Percentiles rank a stretch among this genome's conserved stretches.
phyloP scores from a whole-genome alignment of 768 basidiomycete genomes.

The Russula sp. region DNA sequence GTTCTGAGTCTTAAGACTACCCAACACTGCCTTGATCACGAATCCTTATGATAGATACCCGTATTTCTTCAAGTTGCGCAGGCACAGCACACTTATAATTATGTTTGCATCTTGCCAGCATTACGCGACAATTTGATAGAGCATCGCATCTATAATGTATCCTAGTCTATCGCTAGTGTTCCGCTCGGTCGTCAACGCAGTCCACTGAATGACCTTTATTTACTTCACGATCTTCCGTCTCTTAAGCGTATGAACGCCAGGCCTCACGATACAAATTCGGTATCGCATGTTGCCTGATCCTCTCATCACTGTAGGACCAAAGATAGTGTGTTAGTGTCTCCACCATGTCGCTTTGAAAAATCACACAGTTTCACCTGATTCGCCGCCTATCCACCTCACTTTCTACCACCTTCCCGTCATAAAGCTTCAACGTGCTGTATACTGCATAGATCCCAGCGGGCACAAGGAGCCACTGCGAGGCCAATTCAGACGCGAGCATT shows the following conservation, averaged over 20 bases:
- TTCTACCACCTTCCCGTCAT: conserved; percentile 25
- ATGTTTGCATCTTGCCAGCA: conserved; percentile 39
- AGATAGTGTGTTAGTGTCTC: not conserved
- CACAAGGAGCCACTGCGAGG: conserved; percentile 26
- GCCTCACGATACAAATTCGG: conserved; percentile 21
- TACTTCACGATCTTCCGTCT: not conserved
- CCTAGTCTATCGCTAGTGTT: too few species aligned
- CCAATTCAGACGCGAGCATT: too few species aligned
- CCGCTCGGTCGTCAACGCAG: not conserved
- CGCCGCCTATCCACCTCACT: conserved; percentile 19
- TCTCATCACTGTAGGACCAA: conserved; percentile 22
- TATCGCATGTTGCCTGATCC: conserved; percentile 25
- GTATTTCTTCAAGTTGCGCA: conserved; percentile 19
- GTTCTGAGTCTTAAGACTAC: too few species aligned
- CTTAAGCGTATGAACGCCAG: conserved; percentile 16
- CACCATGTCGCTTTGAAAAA: not conserved
- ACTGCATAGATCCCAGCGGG: conserved; percentile 29
- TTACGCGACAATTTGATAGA: conserved; percentile 68
- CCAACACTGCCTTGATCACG: too few species aligned
- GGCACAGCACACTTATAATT: conserved; percentile 43
- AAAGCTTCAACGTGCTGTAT: conserved; percentile 26
- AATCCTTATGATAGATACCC: too few species aligned
- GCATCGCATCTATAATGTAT: conserved; percentile 54
- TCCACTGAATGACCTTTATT: not conserved
- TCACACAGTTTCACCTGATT: conserved; percentile 20